phyloP scores from a whole-genome alignment of 768 basidiomycete genomes.

The Leucosporidium scottii region DNA sequence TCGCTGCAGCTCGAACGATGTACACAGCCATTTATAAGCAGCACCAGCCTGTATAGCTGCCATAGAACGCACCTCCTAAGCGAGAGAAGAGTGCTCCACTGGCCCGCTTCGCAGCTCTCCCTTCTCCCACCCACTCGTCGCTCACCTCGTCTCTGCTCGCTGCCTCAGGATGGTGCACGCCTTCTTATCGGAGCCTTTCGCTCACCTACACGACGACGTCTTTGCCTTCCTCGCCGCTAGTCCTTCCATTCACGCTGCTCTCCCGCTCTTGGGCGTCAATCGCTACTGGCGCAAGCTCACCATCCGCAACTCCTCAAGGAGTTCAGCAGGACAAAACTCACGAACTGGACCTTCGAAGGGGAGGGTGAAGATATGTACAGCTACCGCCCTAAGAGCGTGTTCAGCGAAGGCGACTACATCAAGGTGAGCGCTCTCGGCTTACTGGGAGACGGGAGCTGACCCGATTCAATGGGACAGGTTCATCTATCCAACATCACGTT shows the following conservation, averaged over 20 bases:
- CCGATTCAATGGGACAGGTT: neutral
- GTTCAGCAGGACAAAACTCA: neutral
- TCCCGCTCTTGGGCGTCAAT: neutral
- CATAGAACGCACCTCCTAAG: no score
- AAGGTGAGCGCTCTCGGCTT: neutral
- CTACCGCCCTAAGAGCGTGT: neutral
- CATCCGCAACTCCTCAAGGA: neutral
- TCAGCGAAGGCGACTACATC: neutral
- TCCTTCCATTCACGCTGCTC: neutral
- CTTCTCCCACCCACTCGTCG: no score
- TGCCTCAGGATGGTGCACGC: no score
- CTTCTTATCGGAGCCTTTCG: neutral
- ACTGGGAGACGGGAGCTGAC: no score
- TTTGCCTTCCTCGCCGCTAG: neutral
- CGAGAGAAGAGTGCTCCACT: neutral
- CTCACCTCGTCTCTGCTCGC: no score
- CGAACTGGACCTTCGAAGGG: no score
- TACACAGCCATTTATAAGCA: no score
- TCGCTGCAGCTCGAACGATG: no score
- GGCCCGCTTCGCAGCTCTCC: no score
- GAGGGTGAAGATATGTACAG: neutral
- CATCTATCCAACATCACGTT: neutral
- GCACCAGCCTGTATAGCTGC: no score
- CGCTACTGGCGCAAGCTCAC: neutral
- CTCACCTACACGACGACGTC: neutral